A percentile compares a stretch with the other conserved stretches of the same genome.
These are phyloP conservation scores for Corchorus olitorius DNA, from an alignment of 345 rosid genomes.

Conservation along the genomic window DNA sequence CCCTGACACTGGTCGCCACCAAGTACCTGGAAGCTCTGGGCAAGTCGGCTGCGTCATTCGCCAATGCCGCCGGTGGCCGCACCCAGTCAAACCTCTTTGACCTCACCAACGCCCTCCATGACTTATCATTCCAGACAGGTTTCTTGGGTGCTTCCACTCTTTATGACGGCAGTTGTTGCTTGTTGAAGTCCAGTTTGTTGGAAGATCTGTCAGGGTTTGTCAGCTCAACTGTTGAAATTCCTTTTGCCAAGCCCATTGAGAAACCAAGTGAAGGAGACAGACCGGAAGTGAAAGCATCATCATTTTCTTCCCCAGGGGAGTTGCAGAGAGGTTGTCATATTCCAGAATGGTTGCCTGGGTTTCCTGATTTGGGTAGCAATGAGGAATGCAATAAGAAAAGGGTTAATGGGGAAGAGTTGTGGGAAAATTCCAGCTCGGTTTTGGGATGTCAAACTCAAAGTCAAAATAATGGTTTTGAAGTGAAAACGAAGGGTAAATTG, in stretches of 20 bases:
- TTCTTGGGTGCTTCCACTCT: constrained; percentile 18
- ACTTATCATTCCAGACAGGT: constrained; percentile 10
- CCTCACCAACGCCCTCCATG: constrained; percentile 18
- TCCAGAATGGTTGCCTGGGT: constrained; percentile 18
- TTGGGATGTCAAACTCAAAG: not conserved
- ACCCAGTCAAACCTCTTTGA: constrained; percentile 17
- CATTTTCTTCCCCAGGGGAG: not conserved
- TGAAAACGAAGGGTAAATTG: not conserved
- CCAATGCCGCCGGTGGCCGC: constrained; percentile 9
- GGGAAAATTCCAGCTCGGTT: constrained; percentile 17
- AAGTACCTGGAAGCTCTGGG: constrained; percentile 21
- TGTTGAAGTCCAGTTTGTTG: constrained; percentile 16
- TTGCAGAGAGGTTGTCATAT: not conserved
- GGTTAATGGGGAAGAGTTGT: not conserved
- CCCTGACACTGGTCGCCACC: constrained; percentile 22
- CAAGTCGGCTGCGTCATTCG: constrained; percentile 17
- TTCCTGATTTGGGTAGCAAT: not conserved
- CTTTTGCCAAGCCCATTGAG: constrained; percentile 19
- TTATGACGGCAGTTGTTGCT: not conserved
- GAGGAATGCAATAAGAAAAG: not conserved
- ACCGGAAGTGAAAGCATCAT: not conserved
- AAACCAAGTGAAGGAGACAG: not conserved
- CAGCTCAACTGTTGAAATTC: constrained; percentile 20
- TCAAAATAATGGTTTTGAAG: not conserved
- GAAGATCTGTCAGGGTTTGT: constrained; percentile 15